Conservation (phyloP, 2,329 filamentous ascomycete genomes). For the Chrysosporium keratinophilum region DNA sequence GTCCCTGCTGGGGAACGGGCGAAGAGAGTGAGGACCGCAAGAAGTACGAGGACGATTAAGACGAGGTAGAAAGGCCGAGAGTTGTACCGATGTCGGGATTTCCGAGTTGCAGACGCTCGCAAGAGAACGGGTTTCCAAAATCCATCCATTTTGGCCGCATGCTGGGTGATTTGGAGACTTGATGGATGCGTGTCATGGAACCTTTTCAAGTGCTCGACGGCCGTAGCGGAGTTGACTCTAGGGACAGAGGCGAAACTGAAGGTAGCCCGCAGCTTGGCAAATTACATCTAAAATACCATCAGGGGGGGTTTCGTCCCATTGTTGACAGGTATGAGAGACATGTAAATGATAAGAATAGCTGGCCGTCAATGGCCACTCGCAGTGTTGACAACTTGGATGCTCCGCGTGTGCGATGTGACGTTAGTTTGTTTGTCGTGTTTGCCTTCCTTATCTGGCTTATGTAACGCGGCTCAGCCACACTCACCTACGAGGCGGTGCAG, state of each 20-base stretch:
- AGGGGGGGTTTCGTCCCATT: too few relatives aligned
- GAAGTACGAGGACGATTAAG: slow-evolving; percentile 29
- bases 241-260: too few relatives aligned
- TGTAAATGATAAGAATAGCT: too few relatives aligned
- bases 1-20: slow-evolving; percentile 1
- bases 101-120: slow-evolving; percentile 7
- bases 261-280: too few relatives aligned
- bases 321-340: too few relatives aligned
- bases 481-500: background rate
- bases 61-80: slow-evolving; percentile 39
- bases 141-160: slow-evolving; percentile 20
- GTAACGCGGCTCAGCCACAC: background rate
- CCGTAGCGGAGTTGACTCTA: too few relatives aligned
- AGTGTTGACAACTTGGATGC: background rate
- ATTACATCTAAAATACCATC: too few relatives aligned
- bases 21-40: slow-evolving; percentile 26
- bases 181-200: slow-evolving; percentile 11
- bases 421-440: background rate
- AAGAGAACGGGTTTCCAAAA: slow-evolving; percentile 4
- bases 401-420: background rate
- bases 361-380: too few relatives aligned
- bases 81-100: slow-evolving; percentile 30
- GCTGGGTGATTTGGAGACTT: slow-evolving; percentile 11
- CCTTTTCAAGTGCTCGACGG: too few relatives aligned
- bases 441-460: background rate